Conservation (phyloP, 768 basidiomycete genomes). For the Hemileccinum impolitum region DNA sequence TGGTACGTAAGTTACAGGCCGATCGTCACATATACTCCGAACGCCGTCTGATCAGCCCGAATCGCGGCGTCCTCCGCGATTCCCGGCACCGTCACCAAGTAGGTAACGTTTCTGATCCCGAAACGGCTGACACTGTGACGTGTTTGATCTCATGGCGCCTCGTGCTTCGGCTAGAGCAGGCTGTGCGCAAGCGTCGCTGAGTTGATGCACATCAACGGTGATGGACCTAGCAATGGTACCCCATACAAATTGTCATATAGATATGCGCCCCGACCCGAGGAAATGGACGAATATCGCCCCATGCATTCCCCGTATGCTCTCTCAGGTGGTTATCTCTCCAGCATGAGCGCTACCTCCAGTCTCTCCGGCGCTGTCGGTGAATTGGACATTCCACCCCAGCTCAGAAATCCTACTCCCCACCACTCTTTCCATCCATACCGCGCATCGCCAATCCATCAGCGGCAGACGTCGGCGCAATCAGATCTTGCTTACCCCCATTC, state of each 20-base stretch:
- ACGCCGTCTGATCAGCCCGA: constrained; percentile 24
- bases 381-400: constrained; percentile 36
- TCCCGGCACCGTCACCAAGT: constrained; percentile 16
- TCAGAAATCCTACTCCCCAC: constrained; percentile 27
- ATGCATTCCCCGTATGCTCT: constrained; percentile 30
- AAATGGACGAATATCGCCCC: constrained; percentile 38
- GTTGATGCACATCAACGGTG: constrained; percentile 23
- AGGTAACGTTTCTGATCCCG: constrained; percentile 29
- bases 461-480: constrained; percentile 19
- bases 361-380: constrained; percentile 67
- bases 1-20: constrained; percentile 20
- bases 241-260: constrained; percentile 29
- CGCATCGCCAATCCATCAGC: constrained; percentile 20
- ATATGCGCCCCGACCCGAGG: constrained; percentile 35
- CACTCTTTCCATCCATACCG: constrained; percentile 28
- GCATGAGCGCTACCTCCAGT: constrained; percentile 43
- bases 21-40: constrained; percentile 20
- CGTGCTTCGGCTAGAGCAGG: constrained; percentile 27
- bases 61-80: constrained; percentile 25
- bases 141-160: constrained; percentile 28
- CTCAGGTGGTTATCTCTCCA: constrained; percentile 38
- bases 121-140: constrained; percentile 27
- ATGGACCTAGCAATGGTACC: constrained; percentile 24
- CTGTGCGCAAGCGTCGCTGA: constrained; percentile 29
- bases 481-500: constrained; percentile 19